Conservation (phyloP, 306 rosid species). For the Lathyrus aphaca region DNA sequence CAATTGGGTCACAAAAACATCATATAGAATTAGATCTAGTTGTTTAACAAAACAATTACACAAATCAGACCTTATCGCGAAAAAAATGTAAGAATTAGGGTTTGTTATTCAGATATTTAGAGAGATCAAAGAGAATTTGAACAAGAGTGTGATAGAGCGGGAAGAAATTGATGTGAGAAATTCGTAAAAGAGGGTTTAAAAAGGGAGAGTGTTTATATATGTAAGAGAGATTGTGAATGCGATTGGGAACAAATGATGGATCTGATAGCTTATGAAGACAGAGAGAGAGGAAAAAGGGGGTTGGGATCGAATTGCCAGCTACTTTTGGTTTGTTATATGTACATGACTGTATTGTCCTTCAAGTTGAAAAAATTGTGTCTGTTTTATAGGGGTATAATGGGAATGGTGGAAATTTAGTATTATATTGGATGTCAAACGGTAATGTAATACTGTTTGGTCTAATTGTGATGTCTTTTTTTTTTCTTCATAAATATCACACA, state of each 20-base stretch:
- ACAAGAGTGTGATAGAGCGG: conserved; percentile 40
- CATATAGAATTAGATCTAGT: neutral
- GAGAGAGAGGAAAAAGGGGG: neutral
- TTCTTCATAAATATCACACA: too few relatives aligned
- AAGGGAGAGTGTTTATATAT: conserved; percentile 31
- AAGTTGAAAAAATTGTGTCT: fast-evolving
- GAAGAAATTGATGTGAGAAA: conserved; percentile 45
- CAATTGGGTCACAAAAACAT: neutral
- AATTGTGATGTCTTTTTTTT: neutral
- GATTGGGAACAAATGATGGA: conserved; percentile 8
- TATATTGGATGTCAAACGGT: neutral
- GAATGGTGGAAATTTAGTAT: neutral
- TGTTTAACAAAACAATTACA: neutral
- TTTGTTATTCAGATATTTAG: neutral
- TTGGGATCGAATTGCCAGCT: conserved; percentile 15
- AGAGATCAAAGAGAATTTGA: conserved; percentile 4
- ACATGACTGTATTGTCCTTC: neutral
- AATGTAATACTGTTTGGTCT: neutral
- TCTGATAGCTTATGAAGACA: conserved; percentile 5
- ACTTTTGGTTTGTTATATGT: neutral
- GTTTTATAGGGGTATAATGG: neutral
- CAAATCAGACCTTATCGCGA: conserved; percentile 38
- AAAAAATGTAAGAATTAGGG: conserved; percentile 4
- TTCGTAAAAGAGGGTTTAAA: conserved; percentile 38
- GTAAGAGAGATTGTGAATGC: neutral